Conservation (phyloP, 495 filamentous ascomycete genomes). For the Aspergillus affinis region DNA sequence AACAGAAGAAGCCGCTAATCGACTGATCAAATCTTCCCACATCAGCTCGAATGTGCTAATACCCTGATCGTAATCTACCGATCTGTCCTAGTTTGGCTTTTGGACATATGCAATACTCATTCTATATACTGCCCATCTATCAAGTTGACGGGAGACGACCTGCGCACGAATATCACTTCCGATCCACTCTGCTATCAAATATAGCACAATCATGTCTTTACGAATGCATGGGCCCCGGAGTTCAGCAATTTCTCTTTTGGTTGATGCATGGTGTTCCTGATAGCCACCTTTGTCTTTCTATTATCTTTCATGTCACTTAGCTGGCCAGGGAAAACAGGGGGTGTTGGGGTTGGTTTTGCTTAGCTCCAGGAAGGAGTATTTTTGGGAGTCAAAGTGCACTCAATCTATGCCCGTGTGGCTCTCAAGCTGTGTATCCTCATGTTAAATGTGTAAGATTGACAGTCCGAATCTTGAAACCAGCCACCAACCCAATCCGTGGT, state of each 20-base stretch:
- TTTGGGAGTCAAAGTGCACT: constrained; percentile 8
- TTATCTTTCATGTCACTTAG: neutral
- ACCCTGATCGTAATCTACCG: neutral
- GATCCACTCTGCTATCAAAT: constrained; percentile 16
- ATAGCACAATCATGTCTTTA: constrained; percentile 32
- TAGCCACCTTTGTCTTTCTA: constrained; percentile 25
- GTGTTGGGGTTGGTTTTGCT: constrained; percentile 27
- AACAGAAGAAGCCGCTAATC: constrained; percentile 84
- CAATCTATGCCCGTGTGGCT: constrained; percentile 8
- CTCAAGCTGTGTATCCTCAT: constrained; percentile 13
- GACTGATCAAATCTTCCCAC: constrained; percentile 52
- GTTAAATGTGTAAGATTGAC: constrained; percentile 23
- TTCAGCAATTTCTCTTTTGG: constrained; percentile 18
- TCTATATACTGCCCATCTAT: neutral
- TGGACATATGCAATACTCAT: neutral
- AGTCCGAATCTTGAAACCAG: neutral
- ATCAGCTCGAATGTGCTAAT: neutral
- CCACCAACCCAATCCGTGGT: neutral
- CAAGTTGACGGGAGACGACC: constrained; percentile 4
- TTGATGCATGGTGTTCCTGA: constrained; percentile 33
- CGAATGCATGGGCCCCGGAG: constrained; percentile 47
- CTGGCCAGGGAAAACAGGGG: constrained; percentile 19
- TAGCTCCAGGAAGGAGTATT: constrained; percentile 9
- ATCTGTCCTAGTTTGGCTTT: neutral
- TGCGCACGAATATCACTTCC: constrained; percentile 12